Conservation (phyloP, 1,284 basidiomycete species). For the Agaricales sp. region DNA sequence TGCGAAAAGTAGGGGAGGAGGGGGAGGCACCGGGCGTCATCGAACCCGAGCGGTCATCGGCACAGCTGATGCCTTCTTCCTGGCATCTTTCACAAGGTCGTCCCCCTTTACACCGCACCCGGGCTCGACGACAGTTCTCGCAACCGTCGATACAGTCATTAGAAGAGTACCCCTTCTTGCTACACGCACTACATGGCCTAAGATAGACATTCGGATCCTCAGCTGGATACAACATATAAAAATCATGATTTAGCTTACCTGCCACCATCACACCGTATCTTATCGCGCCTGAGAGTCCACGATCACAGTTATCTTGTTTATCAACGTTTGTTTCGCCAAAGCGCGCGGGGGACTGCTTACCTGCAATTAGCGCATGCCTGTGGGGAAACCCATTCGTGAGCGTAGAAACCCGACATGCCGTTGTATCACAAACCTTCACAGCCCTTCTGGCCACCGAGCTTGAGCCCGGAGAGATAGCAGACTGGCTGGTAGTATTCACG, state of each 20-base stretch:
- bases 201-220: constrained; percentile 5
- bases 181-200: constrained; percentile 44
- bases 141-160: constrained; percentile 47
- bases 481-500: constrained; percentile 1
- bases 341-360: constrained; percentile 18
- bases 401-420: too few relatives aligned
- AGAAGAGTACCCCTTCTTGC: constrained; percentile 36
- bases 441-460: too few relatives aligned
- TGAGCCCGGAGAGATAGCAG: too few relatives aligned
- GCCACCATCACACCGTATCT: constrained; percentile 44
- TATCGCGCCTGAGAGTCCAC: constrained; percentile 36
- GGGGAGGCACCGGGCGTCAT: not conserved
- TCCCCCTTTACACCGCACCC: constrained; percentile 43
- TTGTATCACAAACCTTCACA: too few relatives aligned
- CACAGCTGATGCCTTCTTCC: not conserved
- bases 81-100: constrained; percentile 12
- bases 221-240: constrained; percentile 2
- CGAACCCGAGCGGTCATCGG: not conserved
- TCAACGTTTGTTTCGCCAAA: not conserved
- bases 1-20: not conserved
- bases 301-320: constrained; percentile 5
- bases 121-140: constrained; percentile 38
- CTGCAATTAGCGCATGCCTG: constrained; percentile 51
- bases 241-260: constrained; percentile 24
- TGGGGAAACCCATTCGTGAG: not conserved